These are phyloP conservation scores for Iris macrosiphon DNA, from an alignment of 106 monocot species.

Conservation along the genomic window DNA sequence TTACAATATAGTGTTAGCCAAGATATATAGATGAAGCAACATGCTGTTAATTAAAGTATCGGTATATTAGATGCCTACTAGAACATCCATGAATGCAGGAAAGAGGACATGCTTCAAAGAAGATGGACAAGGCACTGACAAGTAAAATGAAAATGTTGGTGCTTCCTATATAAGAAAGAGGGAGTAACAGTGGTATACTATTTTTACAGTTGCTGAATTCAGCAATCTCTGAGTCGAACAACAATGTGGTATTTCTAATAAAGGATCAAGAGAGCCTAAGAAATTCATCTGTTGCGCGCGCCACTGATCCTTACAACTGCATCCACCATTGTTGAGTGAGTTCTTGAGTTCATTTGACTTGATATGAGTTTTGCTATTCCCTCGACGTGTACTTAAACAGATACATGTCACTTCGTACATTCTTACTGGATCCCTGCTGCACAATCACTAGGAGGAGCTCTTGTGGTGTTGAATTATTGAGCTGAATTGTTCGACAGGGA, in stretches of 20 bases:
- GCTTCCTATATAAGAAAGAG: neutral
- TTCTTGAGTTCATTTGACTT: neutral
- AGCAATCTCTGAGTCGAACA: neutral
- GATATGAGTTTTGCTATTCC: neutral
- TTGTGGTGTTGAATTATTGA: neutral
- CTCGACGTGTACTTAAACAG: neutral
- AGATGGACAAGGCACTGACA: neutral
- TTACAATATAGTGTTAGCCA: too few relatives aligned
- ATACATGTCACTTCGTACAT: neutral
- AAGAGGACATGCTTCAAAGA: neutral
- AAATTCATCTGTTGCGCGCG: neutral
- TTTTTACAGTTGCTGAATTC: constrained; percentile 9
- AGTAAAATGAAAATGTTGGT: neutral
- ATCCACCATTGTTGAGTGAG: too few relatives aligned
- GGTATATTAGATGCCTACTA: neutral
- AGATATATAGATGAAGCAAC: neutral
- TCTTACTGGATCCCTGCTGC: neutral
- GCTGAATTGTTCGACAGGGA: neutral
- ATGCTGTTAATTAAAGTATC: neutral
- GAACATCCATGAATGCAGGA: too few relatives aligned
- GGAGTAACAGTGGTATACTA: neutral
- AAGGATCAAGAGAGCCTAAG: neutral
- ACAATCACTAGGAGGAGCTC: neutral
- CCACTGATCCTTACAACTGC: neutral
- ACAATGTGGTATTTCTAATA: neutral